Evolutionary conservation across 1,139 yeast genomes (phyloP).

Genomic region (Pichia kudriavzevii): DNA sequence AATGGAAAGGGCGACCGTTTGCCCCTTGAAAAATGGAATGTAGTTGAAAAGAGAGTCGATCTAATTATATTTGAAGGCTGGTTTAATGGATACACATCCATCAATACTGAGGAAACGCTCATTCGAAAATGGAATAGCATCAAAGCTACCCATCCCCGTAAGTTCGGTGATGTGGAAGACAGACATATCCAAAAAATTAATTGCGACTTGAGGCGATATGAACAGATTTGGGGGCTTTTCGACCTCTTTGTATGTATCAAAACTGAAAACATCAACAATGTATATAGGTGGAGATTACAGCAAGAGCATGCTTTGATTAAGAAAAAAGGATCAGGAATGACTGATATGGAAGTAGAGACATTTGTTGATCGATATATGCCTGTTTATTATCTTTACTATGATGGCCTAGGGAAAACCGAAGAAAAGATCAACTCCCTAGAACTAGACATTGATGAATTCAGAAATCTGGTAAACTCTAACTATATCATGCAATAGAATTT

Average conservation of each 20-base stretch:
- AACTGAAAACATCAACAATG: constrained; percentile 53
- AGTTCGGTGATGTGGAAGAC: constrained; percentile 21
- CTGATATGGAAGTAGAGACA: constrained; percentile 52
- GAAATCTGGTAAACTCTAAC: constrained; percentile 20
- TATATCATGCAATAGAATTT: no score
- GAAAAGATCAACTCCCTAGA: constrained; percentile 22
- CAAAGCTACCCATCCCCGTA: constrained; percentile 14
- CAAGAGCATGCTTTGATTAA: constrained; percentile 69
- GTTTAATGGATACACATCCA: constrained; percentile 73
- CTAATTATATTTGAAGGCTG: constrained; percentile 85
- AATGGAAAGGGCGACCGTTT: constrained; percentile 75
- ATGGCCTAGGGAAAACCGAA: constrained; percentile 31
- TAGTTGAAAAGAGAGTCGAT: constrained; percentile 37
- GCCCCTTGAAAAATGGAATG: constrained; percentile 33
- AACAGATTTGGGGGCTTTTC: constrained; percentile 48
- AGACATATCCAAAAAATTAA: constrained; percentile 40
- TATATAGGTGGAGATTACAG: constrained; percentile 73
- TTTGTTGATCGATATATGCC: constrained; percentile 89
- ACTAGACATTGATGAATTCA: constrained; percentile 27
- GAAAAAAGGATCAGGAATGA: constrained; percentile 66
- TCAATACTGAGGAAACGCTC: constrained; percentile 27
- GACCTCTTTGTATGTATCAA: constrained; percentile 57
- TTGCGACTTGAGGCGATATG: constrained; percentile 40
- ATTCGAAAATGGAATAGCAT: constrained; percentile 19
- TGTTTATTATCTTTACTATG: constrained; percentile 63